A percentile compares a stretch with the other conserved stretches of the same genome.
Evolutionary conservation across 192 early-diverging fungal species (phyloP).

Genomic region (Thoreauomyces humboldtii): DNA sequence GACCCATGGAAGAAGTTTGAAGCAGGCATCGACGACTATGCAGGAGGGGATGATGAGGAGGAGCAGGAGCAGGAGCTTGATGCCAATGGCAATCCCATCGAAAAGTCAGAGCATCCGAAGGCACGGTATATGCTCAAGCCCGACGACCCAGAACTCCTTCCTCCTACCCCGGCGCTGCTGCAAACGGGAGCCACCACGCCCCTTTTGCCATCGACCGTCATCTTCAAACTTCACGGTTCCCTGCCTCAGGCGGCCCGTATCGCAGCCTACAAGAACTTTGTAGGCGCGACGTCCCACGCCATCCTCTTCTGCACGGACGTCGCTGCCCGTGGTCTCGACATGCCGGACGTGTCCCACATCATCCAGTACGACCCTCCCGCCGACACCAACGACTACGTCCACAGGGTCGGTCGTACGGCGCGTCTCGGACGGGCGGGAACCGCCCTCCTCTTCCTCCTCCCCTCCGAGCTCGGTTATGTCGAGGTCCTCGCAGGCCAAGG

Average conservation of each 20-base stretch:
- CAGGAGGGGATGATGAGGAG: conserved; percentile 15
- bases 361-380: conserved; percentile 96
- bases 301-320: conserved; percentile 96
- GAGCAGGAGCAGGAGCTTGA: conserved; percentile 10
- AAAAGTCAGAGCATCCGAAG: conserved; percentile 18
- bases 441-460: conserved; percentile 83
- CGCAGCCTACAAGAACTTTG: conserved; percentile 72
- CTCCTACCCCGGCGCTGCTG: conserved; percentile 26
- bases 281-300: conserved; percentile 47
- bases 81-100: not conserved
- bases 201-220: conserved; percentile 63
- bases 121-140: not conserved
- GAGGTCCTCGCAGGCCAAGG: conserved; percentile 72
- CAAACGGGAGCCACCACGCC: conserved; percentile 47
- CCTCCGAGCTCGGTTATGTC: conserved; percentile 69
- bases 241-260: conserved; percentile 78
- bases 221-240: conserved; percentile 89
- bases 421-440: conserved; percentile 86
- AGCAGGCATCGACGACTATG: conserved; percentile 34
- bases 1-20: conserved; percentile 26
- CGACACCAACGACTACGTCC: conserved; percentile 94
- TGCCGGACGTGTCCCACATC: conserved; percentile 88
- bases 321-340: conserved; percentile 94
- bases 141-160: conserved; percentile 18
- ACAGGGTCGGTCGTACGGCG: conserved; percentile 95